Conservation (phyloP, 1,139 yeast species). For the Blastobotrys persicus region DNA sequence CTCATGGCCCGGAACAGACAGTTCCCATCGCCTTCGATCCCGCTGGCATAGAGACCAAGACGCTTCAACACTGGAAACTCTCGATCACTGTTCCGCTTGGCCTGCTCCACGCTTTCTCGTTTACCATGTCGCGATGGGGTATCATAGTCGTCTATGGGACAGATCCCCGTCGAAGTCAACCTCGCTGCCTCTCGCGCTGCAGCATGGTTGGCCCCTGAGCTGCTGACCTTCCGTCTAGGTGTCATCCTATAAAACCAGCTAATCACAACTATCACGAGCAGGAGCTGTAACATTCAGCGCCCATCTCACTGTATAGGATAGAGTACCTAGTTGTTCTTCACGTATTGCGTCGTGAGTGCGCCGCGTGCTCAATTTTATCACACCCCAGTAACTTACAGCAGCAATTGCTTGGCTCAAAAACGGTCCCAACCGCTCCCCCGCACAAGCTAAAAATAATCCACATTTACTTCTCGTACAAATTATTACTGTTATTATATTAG, state of each 20-base stretch:
- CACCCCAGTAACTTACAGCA: background rate
- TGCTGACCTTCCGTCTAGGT: conserved; percentile 7
- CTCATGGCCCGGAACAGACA: conserved; percentile 44
- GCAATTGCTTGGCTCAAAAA: background rate
- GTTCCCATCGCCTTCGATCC: conserved; percentile 44
- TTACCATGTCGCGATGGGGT: background rate
- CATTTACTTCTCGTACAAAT: no score
- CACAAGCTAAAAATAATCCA: background rate
- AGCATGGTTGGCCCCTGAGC: conserved; percentile 4
- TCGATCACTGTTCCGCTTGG: conserved; percentile 18
- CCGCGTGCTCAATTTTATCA: background rate
- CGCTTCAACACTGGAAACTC: conserved; percentile 40
- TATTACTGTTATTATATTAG: no score
- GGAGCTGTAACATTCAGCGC: conserved; percentile 8
- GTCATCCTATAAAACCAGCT: conserved; percentile 5
- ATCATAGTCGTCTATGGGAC: conserved; percentile 1
- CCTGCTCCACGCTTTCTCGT: conserved; percentile 3
- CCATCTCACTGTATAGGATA: background rate
- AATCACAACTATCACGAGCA: conserved; percentile 1
- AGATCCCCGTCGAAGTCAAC: conserved; percentile 3
- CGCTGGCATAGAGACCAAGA: conserved; percentile 39
- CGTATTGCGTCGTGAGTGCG: no score
- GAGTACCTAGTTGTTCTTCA: background rate
- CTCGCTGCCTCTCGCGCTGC: conserved; percentile 8
- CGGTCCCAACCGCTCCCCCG: background rate